Conservation (phyloP, 371 early-diverging fungal genomes). For the Actinomucor elegans region DNA sequence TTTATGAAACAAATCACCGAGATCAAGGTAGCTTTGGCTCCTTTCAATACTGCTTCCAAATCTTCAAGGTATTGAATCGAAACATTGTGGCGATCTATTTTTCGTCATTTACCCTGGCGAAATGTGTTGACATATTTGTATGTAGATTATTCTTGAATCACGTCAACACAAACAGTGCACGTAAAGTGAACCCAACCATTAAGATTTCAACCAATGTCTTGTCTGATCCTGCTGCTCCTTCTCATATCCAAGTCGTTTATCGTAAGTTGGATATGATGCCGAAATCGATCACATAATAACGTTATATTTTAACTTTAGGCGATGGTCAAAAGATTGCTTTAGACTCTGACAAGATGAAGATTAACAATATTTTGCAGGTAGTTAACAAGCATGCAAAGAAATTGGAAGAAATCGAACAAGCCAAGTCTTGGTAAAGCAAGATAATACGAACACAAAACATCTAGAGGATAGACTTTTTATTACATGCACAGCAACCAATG, state of each 20-base stretch:
- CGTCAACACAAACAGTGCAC: slow-evolving; percentile 51
- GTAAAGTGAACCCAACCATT: slow-evolving; percentile 53
- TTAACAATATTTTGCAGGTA: slow-evolving; percentile 51
- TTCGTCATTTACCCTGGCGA: not conserved
- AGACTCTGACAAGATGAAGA: slow-evolving; percentile 51
- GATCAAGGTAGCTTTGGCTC: slow-evolving; percentile 49
- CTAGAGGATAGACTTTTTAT: too few species aligned
- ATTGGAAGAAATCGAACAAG: slow-evolving; percentile 61
- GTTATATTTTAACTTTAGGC: slow-evolving; percentile 26
- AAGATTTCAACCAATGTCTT: slow-evolving; percentile 53
- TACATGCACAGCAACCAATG: too few species aligned
- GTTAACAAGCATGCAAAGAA: slow-evolving; percentile 62
- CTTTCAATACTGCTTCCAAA: slow-evolving; percentile 44
- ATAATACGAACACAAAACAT: too few species aligned
- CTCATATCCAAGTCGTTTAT: slow-evolving; percentile 51
- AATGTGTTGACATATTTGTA: not conserved
- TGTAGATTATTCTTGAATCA: slow-evolving; percentile 62
- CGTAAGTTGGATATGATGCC: slow-evolving; percentile 42
- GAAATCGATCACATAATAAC: too few species aligned
- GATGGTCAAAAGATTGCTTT: slow-evolving; percentile 59
- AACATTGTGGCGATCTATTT: not conserved
- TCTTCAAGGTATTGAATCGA: slow-evolving; percentile 41
- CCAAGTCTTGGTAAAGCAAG: slow-evolving; percentile 51
- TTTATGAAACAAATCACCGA: slow-evolving; percentile 48
- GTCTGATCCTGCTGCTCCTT: slow-evolving; percentile 48